phyloP scores from a whole-genome alignment of 345 rosid genomes.

The Conringia planisiliqua region DNA sequence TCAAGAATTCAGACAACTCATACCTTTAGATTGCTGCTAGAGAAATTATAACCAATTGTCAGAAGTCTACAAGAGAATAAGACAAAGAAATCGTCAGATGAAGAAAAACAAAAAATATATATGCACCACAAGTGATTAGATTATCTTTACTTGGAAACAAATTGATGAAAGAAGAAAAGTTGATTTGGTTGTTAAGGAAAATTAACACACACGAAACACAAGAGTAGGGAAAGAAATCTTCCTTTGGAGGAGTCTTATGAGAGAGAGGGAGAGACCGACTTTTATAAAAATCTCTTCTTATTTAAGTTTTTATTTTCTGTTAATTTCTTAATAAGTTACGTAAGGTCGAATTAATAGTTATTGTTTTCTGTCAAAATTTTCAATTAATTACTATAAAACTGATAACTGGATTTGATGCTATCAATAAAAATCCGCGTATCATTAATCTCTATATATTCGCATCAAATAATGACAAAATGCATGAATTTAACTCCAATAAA shows the following conservation, averaged over 20 bases:
- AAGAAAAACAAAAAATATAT: background rate
- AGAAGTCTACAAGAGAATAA: background rate
- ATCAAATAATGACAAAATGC: background rate
- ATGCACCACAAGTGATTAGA: slow-evolving; percentile 5
- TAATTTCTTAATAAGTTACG: slow-evolving; percentile 7
- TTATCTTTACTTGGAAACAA: background rate
- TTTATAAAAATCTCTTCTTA: background rate
- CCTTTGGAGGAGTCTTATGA: slow-evolving; percentile 4
- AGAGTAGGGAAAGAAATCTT: slow-evolving; percentile 19
- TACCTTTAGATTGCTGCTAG: slow-evolving; percentile 23
- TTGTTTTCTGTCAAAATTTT: background rate
- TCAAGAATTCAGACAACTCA: background rate
- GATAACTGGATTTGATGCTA: slow-evolving; percentile 10
- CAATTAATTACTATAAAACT: background rate
- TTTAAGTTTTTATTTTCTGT: background rate
- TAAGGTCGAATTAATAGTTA: background rate
- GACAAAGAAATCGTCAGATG: background rate
- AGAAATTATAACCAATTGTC: background rate
- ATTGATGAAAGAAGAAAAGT: slow-evolving; percentile 30
- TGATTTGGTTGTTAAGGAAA: slow-evolving; percentile 25
- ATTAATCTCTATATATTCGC: background rate
- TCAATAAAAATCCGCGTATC: background rate
- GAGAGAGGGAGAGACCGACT: background rate
- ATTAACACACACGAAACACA: background rate
- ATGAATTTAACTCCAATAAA: background rate